Base-by-base conservation (phyloP, 2,329 filamentous ascomycete genomes). In the Paecilomyces dactylethromorphus region DNA sequence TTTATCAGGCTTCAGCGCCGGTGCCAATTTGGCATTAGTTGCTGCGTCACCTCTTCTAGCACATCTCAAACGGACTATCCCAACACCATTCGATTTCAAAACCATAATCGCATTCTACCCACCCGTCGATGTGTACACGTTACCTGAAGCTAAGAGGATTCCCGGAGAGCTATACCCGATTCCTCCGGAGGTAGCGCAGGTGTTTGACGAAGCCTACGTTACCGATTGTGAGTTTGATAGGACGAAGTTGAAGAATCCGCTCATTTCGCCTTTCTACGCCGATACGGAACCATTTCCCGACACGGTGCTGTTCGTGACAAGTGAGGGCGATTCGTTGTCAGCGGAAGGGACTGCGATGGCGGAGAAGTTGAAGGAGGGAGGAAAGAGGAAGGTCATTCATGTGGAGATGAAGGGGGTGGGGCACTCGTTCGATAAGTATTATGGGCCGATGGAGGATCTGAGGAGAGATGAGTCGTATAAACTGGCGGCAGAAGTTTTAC, bases 11-110 rank as follows among this genome's bases (percentile, higher is more conserved):
- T 79, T 79, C 65, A 78, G 74, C 29, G 74, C 74, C 12, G 78
- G 78, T 32, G 78, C 77, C 21, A 80, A 80, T 59, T 74, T 81
- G n/a, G 78, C 78, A 0, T 65, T 80, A 7, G 39, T 45, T n/a
- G 39, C 39, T 3, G n/a, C n/a, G 10, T 45, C 39, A 10, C 18
- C 39, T 45, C 39, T 45, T n/a, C 39, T 18, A 8, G 4, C n/a
- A 1, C 39, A 45, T 18, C 39, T 45, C 8, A 45, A 10, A 45
- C 39, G 18, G 39, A 45, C 6, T 2, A n/a, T 45, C 39, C 39
- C 10, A 6, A 3, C 15, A 6, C 4, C 39, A 18, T 45, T 74
- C 60, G 26, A 32, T 31, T 32, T 61, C 35, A 63, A 58, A 55
- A 66, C 58, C 3, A 53, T 74, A 15, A 45, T 77, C 29, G 68